Conservation (phyloP, 768 basidiomycete genomes). For the Macrolepiota dolichaula region DNA sequence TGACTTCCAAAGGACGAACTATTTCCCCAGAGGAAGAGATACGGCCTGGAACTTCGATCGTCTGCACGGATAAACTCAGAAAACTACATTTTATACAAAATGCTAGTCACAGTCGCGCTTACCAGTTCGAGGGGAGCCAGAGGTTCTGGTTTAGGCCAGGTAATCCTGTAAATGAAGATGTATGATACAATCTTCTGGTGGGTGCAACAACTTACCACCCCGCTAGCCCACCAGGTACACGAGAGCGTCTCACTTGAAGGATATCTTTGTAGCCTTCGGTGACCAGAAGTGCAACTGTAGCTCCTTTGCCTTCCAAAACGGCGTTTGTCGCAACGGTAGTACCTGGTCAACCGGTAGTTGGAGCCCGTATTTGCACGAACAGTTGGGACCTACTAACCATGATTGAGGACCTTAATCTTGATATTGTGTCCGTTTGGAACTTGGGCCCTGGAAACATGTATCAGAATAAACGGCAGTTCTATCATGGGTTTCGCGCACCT, state of each 20-base stretch:
- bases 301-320: conserved; percentile 25
- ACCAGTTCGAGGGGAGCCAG: conserved; percentile 26
- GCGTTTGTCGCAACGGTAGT: conserved; percentile 28
- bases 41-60: conserved; percentile 25
- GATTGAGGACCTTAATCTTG: conserved; percentile 17
- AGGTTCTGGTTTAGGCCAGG: conserved; percentile 25
- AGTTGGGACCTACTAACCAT: conserved; percentile 12
- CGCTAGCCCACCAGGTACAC: conserved; percentile 20
- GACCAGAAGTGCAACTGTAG: conserved; percentile 24
- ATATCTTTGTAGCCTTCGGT: conserved; percentile 24
- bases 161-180: conserved; percentile 18
- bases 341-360: conserved; percentile 1
- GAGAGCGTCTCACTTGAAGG: conserved; percentile 17
- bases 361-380: not conserved
- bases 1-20: conserved; percentile 21
- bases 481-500: conserved; percentile 1
- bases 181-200: not conserved
- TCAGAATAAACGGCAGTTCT: not conserved
- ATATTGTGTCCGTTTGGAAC: conserved; percentile 12
- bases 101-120: not conserved
- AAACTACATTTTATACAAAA: not conserved
- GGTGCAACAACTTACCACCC: conserved; percentile 17
- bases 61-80: conserved; percentile 11
- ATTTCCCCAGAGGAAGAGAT: conserved; percentile 24
- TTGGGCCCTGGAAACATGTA: conserved; percentile 12